These are phyloP conservation scores for Sphagnum fallax DNA, from an alignment of 228 moss, liverwort and hornwort species.

Conservation along the genomic window DNA sequence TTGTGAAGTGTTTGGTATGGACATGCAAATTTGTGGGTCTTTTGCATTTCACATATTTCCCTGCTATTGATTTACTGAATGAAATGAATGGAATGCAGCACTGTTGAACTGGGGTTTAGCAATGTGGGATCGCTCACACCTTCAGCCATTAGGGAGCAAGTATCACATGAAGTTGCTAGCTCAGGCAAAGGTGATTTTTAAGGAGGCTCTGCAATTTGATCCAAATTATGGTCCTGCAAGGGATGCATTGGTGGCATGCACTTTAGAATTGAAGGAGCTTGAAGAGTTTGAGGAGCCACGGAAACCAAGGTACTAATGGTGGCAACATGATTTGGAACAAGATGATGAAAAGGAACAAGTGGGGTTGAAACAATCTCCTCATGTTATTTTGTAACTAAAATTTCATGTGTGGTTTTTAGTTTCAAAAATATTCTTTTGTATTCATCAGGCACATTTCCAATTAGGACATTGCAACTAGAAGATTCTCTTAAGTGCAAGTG, in stretches of 20 bases:
- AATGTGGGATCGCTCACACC: constrained; percentile 82
- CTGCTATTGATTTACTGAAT: no score
- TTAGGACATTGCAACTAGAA: no score
- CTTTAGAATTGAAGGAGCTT: constrained; percentile 61
- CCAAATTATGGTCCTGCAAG: constrained; percentile 72
- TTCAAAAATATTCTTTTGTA: no score
- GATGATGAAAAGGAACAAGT: background rate
- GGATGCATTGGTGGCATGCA: constrained; percentile 70
- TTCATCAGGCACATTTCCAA: no score
- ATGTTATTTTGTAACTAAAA: no score
- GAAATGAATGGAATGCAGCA: constrained; percentile 27
- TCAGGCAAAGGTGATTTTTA: constrained; percentile 79
- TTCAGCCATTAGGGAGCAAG: constrained; percentile 67
- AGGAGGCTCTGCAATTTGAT: constrained; percentile 76
- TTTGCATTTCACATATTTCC: no score
- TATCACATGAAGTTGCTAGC: constrained; percentile 60
- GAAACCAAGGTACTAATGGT: background rate
- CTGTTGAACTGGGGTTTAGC: constrained; percentile 90
- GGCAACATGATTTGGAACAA: background rate
- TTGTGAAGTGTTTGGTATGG: no score
- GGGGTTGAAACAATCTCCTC: background rate
- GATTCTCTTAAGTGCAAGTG: no score
- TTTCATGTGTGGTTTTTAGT: no score
- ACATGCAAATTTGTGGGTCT: no score
- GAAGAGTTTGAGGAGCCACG: constrained; percentile 24